Percentiles rank a stretch among this genome's conserved stretches.
Evolutionary conservation across 164 flowering plant genomes (phyloP).

Genomic region (Aristolochia californica): DNA sequence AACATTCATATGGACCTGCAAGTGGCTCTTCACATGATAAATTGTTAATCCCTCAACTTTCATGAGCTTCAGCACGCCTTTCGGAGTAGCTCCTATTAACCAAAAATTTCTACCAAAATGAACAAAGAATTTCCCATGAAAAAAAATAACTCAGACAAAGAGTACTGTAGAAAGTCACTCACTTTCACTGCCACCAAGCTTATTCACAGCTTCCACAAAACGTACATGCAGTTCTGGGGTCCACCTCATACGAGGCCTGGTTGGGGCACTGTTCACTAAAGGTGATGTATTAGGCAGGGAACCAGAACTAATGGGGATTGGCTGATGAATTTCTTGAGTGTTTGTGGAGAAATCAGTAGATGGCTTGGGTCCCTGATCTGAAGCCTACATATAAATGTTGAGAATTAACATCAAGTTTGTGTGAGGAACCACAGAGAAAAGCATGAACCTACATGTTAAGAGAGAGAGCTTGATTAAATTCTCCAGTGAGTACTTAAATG

Average conservation of each 20-base stretch:
- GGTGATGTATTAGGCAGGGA: constrained; percentile 27
- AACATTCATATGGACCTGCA: constrained; percentile 51
- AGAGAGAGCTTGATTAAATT: no score
- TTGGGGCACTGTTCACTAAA: constrained; percentile 34
- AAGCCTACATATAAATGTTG: constrained; percentile 22
- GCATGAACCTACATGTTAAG: no score
- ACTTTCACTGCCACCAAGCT: constrained; percentile 99
- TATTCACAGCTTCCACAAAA: constrained; percentile 83
- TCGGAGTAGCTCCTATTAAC: constrained; percentile 84
- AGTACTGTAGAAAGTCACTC: constrained; percentile 12
- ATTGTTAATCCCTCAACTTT: constrained; percentile 87
- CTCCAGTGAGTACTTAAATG: no score
- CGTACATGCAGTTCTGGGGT: constrained; percentile 97
- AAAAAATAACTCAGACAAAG: background rate
- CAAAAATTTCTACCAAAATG: background rate
- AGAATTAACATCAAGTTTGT: background rate
- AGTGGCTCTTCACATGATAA: constrained; percentile 92
- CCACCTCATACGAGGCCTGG: constrained; percentile 96
- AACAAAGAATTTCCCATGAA: background rate
- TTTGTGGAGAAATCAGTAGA: constrained; percentile 24
- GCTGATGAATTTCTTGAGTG: constrained; percentile 40
- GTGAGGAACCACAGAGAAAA: background rate
- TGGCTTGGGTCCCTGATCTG: constrained; percentile 26
- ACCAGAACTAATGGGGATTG: constrained; percentile 39
- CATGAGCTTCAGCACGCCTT: constrained; percentile 88